These are phyloP conservation scores for Spiromastix sp. DNA, from an alignment of 2,329 filamentous ascomycete species.

Conservation along the genomic window DNA sequence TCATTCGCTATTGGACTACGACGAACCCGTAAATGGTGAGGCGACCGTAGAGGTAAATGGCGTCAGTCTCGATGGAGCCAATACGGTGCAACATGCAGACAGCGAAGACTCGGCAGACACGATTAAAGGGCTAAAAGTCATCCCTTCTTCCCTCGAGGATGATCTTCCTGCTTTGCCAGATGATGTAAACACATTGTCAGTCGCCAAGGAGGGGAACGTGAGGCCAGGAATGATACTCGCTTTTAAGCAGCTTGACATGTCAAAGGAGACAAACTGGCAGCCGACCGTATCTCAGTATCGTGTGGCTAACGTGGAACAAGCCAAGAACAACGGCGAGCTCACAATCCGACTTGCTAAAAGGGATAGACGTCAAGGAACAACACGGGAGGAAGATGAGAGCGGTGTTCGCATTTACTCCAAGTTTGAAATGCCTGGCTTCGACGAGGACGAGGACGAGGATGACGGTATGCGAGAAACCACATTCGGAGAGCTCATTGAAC, in stretches of 20 bases:
- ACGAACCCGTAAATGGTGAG: slow-evolving; percentile 13
- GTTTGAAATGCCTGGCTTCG: slow-evolving; percentile 63
- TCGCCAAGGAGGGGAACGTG: slow-evolving; percentile 22
- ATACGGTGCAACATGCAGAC: not conserved
- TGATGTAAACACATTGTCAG: slow-evolving; percentile 55
- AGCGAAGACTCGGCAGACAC: not conserved
- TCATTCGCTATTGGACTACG: slow-evolving; percentile 6
- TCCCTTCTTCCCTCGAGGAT: slow-evolving; percentile 21
- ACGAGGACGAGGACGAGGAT: slow-evolving; percentile 44
- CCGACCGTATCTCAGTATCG: slow-evolving; percentile 42
- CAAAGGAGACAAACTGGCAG: slow-evolving; percentile 37
- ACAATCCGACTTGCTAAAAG: slow-evolving; percentile 57
- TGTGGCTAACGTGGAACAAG: slow-evolving; percentile 55
- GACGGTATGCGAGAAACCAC: slow-evolving; percentile 51
- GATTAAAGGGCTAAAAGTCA: not conserved
- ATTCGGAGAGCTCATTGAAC: slow-evolving; percentile 56
- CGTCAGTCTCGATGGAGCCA: not conserved
- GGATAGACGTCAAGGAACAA: slow-evolving; percentile 44
- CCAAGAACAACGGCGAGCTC: slow-evolving; percentile 45
- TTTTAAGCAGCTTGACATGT: slow-evolving; percentile 38
- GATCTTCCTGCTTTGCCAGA: slow-evolving; percentile 41
- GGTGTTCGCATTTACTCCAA: slow-evolving; percentile 65
- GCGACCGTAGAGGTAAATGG: slow-evolving; percentile 2
- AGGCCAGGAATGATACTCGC: slow-evolving; percentile 32
- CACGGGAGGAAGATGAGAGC: slow-evolving; percentile 56